phyloP scores from a whole-genome alignment of 768 basidiomycete species.

The Collybia nuda region DNA sequence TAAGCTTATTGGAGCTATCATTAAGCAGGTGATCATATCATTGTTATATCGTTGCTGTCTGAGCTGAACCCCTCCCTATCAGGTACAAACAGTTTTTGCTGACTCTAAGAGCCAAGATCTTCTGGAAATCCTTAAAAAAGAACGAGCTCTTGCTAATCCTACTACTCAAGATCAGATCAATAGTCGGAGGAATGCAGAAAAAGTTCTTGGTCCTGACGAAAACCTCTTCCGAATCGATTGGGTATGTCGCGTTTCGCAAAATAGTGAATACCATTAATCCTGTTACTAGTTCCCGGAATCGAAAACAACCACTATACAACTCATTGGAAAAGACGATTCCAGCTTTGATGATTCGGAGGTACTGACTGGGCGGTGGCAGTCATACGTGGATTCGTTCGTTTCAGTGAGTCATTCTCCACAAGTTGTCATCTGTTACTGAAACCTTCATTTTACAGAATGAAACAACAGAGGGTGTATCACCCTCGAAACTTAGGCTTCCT shows the following conservation, averaged over 20 bases:
- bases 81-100: conserved; percentile 68
- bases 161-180: conserved; percentile 75
- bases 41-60: neutral
- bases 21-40: conserved; percentile 71
- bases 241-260: conserved; percentile 36
- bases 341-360: conserved; percentile 76
- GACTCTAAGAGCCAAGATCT: conserved; percentile 74
- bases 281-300: conserved; percentile 55
- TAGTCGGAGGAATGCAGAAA: conserved; percentile 65
- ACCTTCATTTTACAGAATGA: conserved; percentile 40
- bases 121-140: conserved; percentile 67
- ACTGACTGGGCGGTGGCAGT: conserved; percentile 75
- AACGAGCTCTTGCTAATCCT: conserved; percentile 54
- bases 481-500: conserved; percentile 48
- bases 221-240: conserved; percentile 81
- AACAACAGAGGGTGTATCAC: conserved; percentile 52
- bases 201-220: conserved; percentile 71
- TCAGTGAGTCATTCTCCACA: conserved; percentile 39
- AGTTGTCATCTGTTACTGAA: neutral
- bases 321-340: conserved; percentile 79
- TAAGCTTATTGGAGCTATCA: conserved; percentile 82
- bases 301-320: conserved; percentile 68
- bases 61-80: neutral
- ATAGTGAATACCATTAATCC: neutral
- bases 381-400: conserved; percentile 76